These are phyloP conservation scores for Yarrowia hollandica DNA, from an alignment of 805 yeast species.

Conservation along the genomic window DNA sequence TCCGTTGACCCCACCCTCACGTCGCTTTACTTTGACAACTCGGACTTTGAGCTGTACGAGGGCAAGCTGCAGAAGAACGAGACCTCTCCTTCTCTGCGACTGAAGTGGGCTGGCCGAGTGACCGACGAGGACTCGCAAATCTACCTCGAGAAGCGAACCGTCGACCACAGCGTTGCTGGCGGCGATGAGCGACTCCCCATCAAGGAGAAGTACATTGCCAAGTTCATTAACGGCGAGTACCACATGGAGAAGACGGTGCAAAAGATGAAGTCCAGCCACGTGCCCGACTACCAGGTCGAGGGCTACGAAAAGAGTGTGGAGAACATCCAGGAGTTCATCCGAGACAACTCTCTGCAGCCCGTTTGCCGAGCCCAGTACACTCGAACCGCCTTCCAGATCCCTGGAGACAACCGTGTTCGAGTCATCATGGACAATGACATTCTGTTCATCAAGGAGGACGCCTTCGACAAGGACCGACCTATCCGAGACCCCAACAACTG, in stretches of 20 bases:
- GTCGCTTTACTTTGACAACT: slow-evolving; percentile 83
- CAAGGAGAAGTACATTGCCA: slow-evolving; percentile 79
- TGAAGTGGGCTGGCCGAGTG: slow-evolving; percentile 89
- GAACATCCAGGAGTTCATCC: slow-evolving; percentile 62
- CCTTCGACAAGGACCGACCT: slow-evolving; percentile 81
- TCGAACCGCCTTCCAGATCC: slow-evolving; percentile 95
- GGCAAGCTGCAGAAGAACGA: slow-evolving; percentile 71
- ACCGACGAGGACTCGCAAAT: slow-evolving; percentile 69
- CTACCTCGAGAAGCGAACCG: slow-evolving; percentile 74
- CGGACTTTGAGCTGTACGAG: slow-evolving; percentile 80
- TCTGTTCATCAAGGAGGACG: slow-evolving; percentile 83
- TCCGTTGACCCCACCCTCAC: slow-evolving; percentile 77
- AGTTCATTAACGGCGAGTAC: slow-evolving; percentile 59
- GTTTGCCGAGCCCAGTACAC: slow-evolving; percentile 82
- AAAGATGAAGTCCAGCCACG: slow-evolving; percentile 64
- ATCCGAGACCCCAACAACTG: slow-evolving; percentile 84
- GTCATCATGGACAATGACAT: slow-evolving; percentile 89
- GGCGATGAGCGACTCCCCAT: slow-evolving; percentile 57
- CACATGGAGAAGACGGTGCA: slow-evolving; percentile 53
- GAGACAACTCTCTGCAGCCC: slow-evolving; percentile 72
- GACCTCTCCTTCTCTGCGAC: slow-evolving; percentile 71
- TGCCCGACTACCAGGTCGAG: slow-evolving; percentile 53
- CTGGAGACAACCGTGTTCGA: slow-evolving; percentile 92
- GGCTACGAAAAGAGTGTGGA: slow-evolving; percentile 56
- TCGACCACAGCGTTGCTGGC: slow-evolving; percentile 47